These are phyloP conservation scores for Ilex asprella DNA, from an alignment of 257 asterid genomes.

Conservation along the genomic window DNA sequence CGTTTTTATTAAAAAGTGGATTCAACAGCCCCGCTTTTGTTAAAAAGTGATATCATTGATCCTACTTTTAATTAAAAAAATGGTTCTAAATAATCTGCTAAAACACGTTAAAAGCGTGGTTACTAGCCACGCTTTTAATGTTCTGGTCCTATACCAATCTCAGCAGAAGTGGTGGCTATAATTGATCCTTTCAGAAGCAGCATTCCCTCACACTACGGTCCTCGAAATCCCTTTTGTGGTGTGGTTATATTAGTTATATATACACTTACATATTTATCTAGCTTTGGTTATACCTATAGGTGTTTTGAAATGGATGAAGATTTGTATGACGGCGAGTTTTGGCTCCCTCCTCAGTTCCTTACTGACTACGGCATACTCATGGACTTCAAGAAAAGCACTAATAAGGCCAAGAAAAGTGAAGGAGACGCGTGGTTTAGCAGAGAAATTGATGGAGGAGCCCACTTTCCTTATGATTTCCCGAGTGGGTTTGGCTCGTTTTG, in stretches of 20 bases:
- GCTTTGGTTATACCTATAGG: background rate
- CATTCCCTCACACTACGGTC: conserved; percentile 10
- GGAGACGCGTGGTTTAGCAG: background rate
- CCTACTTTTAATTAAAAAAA: too few species aligned
- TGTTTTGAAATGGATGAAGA: conserved; percentile 22
- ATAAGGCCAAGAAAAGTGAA: background rate
- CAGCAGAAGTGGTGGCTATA: conserved; percentile 20
- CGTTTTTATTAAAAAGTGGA: too few species aligned
- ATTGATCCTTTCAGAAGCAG: conserved; percentile 28
- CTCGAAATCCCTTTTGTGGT: conserved; percentile 3
- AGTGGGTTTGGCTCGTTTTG: conserved; percentile 19
- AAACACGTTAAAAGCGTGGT: too few species aligned
- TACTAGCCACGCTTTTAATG: too few species aligned
- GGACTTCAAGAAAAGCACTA: conserved; percentile 6
- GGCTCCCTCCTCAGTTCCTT: conserved; percentile 41
- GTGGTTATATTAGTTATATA: background rate
- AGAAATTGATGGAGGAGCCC: background rate
- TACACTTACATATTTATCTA: background rate
- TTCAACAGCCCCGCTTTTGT: too few species aligned
- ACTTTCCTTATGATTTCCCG: background rate
- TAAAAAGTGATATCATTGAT: too few species aligned
- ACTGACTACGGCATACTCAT: conserved; percentile 37
- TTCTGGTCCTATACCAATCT: too few species aligned
- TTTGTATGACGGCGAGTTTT: conserved; percentile 30
- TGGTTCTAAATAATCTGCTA: too few species aligned